A percentile compares a stretch with the other conserved stretches of the same genome.
Conservation (phyloP, 768 basidiomycete genomes). For the Tylopilus cervinicoccineus region DNA sequence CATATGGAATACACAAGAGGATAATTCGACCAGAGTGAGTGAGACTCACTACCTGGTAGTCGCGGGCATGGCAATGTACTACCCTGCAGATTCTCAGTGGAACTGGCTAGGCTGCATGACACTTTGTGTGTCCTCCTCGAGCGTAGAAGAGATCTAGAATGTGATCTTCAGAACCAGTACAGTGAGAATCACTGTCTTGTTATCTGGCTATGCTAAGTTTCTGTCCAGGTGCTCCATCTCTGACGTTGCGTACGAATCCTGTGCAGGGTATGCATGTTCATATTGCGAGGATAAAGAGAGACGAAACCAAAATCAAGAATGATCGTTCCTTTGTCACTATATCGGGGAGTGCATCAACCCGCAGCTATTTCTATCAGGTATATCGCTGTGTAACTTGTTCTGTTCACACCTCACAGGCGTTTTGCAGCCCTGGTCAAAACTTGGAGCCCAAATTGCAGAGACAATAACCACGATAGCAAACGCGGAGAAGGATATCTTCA, state of each 20-base stretch:
- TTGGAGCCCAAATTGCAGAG: slow-evolving; percentile 66
- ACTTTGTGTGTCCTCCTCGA: slow-evolving; percentile 42
- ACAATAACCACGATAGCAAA: slow-evolving; percentile 46
- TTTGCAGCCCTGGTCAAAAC: slow-evolving; percentile 65
- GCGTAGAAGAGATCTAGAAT: slow-evolving; percentile 51
- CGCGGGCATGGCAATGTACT: background rate
- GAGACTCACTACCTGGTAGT: background rate
- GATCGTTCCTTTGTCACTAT: slow-evolving; percentile 53
- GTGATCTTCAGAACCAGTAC: slow-evolving; percentile 47
- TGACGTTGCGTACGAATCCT: slow-evolving; percentile 67
- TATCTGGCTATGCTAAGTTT: slow-evolving; percentile 6
- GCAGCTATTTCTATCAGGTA: slow-evolving; percentile 66
- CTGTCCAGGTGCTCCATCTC: slow-evolving; percentile 60
- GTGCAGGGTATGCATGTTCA: slow-evolving; percentile 76
- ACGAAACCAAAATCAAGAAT: slow-evolving; percentile 45
- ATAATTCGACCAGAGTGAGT: slow-evolving; percentile 64
- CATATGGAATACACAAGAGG: slow-evolving; percentile 42
- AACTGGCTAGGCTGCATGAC: slow-evolving; percentile 47
- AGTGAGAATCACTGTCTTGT: slow-evolving; percentile 34
- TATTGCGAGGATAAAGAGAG: slow-evolving; percentile 59
- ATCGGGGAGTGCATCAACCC: slow-evolving; percentile 61
- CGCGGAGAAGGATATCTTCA: slow-evolving; percentile 74
- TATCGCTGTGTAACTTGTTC: background rate
- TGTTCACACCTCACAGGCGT: background rate
- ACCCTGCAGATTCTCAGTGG: slow-evolving; percentile 53